Evolutionary conservation across 2,329 filamentous ascomycete species (phyloP).

Genomic region (Colletotrichum orbiculare): DNA sequence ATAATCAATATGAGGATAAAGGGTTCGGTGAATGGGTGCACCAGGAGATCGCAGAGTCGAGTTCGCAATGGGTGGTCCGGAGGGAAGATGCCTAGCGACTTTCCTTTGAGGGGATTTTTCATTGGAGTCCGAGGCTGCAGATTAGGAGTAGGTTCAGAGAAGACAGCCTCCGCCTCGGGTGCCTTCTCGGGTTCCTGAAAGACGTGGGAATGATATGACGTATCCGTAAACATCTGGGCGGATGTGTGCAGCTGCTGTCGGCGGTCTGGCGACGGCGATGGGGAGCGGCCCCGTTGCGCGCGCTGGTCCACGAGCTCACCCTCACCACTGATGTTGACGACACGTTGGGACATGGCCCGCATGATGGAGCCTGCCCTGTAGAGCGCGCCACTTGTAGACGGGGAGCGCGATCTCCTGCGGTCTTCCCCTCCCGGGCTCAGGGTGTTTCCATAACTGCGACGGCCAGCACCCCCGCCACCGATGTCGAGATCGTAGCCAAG

Average conservation of each 20-base stretch:
- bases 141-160: slow-evolving; percentile 45
- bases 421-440: slow-evolving; percentile 60
- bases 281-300: slow-evolving; percentile 70
- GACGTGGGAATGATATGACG: slow-evolving; percentile 63
- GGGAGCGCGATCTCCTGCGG: slow-evolving; percentile 67
- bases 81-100: slow-evolving; percentile 85
- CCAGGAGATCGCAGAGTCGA: slow-evolving; percentile 82
- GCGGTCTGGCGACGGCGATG: slow-evolving; percentile 63
- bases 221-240: slow-evolving; percentile 53
- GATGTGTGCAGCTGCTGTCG: slow-evolving; percentile 54
- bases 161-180: slow-evolving; percentile 45
- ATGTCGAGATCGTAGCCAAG: slow-evolving; percentile 62
- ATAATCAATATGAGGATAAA: slow-evolving; percentile 88
- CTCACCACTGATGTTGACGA: slow-evolving; percentile 97
- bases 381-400: slow-evolving; percentile 72
- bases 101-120: slow-evolving; percentile 86
- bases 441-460: slow-evolving; percentile 68
- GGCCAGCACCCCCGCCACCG: slow-evolving; percentile 66
- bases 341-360: slow-evolving; percentile 92
- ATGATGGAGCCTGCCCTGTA: slow-evolving; percentile 80
- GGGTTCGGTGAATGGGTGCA: slow-evolving; percentile 88
- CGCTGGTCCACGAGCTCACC: slow-evolving; percentile 83
- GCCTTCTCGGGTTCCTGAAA: slow-evolving; percentile 61
- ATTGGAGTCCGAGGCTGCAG: slow-evolving; percentile 49
- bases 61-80: slow-evolving; percentile 80